Conservation (phyloP, 352 stramenopile species). For the Phytophthora quininea region DNA sequence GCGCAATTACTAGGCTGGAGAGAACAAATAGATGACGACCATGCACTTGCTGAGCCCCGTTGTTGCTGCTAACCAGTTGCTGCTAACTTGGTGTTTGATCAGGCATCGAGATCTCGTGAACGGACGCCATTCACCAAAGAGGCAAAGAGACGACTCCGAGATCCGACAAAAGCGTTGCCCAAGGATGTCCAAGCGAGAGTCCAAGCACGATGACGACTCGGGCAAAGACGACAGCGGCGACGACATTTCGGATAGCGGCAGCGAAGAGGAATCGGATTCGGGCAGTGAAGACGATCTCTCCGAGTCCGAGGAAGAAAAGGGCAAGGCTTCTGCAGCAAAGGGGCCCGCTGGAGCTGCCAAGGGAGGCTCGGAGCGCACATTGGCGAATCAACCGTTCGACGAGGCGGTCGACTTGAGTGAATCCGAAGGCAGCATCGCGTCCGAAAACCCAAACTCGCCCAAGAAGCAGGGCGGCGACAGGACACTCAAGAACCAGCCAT, state of each 20-base stretch:
- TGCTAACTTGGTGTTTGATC: background rate
- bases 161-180: background rate
- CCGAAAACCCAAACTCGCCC: conserved; percentile 59
- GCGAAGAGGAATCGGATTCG: conserved; percentile 44
- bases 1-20: conserved; percentile 32
- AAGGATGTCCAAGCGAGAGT: conserved; percentile 67
- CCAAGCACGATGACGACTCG: conserved; percentile 60
- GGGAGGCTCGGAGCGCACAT: conserved; percentile 48
- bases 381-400: conserved; percentile 87
- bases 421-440: conserved; percentile 66
- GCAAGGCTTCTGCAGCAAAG: conserved; percentile 28
- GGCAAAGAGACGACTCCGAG: background rate
- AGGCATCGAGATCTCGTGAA: background rate
- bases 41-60: conserved; percentile 5
- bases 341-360: conserved; percentile 11
- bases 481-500: conserved; percentile 76
- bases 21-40: conserved; percentile 28
- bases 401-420: conserved; percentile 89
- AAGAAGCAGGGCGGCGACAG: conserved; percentile 47
- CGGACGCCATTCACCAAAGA: conserved; percentile 1
- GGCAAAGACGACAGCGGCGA: conserved; percentile 56
- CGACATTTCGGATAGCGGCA: conserved; percentile 56
- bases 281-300: conserved; percentile 77
- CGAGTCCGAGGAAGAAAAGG: conserved; percentile 61
- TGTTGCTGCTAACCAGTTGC: background rate